Evolutionary conservation across 495 filamentous ascomycete genomes (phyloP).

Genomic region (Annulohypoxylon nitens): DNA sequence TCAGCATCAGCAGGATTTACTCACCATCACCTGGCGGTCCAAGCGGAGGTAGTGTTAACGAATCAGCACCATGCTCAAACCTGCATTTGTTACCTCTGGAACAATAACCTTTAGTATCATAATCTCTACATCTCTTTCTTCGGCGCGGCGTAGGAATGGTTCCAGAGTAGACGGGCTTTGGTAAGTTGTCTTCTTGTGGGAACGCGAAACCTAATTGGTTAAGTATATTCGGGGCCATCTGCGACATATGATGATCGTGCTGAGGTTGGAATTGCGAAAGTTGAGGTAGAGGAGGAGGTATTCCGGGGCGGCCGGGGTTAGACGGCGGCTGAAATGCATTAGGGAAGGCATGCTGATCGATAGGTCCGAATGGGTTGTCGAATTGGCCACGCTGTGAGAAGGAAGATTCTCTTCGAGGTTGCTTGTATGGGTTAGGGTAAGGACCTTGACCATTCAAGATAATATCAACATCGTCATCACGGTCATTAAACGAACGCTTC

Average conservation of each 20-base stretch:
- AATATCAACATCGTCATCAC: conserved; percentile 63
- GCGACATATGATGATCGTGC: conserved; percentile 48
- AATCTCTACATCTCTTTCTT: conserved; percentile 80
- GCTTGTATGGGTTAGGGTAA: conserved; percentile 69
- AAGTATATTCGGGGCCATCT: conserved; percentile 72
- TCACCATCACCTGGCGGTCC: conserved; percentile 57
- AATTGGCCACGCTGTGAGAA: conserved; percentile 62
- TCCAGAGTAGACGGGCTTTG: conserved; percentile 43
- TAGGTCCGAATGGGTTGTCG: conserved; percentile 50
- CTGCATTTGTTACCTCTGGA: conserved; percentile 80
- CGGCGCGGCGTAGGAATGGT: conserved; percentile 40
- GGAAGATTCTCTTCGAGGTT: conserved; percentile 74
- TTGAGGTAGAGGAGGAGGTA: conserved; percentile 39
- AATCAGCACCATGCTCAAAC: conserved; percentile 82
- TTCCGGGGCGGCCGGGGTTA: conserved; percentile 39
- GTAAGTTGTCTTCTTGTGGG: conserved; percentile 64
- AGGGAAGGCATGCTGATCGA: conserved; percentile 31
- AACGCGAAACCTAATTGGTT: conserved; percentile 75
- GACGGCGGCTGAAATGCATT: conserved; percentile 25
- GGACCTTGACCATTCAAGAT: conserved; percentile 58
- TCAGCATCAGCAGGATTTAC: conserved; percentile 28
- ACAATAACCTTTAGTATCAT: conserved; percentile 90
- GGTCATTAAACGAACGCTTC: conserved; percentile 73
- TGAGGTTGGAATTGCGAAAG: conserved; percentile 31
- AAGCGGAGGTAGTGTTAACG: conserved; percentile 64